Evolutionary conservation across 2,329 filamentous ascomycete genomes (phyloP).

Genomic region (Phaeoacremonium minimum): DNA sequence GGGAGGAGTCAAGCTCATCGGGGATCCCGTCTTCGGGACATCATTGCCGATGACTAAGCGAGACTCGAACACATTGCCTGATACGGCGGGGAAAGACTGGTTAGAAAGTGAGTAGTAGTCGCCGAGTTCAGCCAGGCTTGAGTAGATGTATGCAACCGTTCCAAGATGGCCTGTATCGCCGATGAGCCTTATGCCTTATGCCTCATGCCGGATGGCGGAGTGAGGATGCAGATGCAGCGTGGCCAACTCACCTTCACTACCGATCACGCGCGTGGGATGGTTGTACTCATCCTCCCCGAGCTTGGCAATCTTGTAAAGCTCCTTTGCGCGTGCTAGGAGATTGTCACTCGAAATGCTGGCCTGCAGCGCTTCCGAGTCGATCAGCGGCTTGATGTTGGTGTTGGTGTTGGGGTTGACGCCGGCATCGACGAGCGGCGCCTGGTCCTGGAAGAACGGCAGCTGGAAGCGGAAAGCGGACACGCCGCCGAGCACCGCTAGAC

Average conservation of each 20-base stretch:
- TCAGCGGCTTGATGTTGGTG: conserved; percentile 29
- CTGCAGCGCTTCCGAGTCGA: conserved; percentile 54
- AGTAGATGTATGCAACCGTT: conserved; percentile 60
- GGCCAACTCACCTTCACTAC: conserved; percentile 48
- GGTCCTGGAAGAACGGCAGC: conserved; percentile 15
- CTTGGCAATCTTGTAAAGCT: conserved; percentile 60
- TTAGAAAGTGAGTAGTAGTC: conserved; percentile 60
- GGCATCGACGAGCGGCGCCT: conserved; percentile 10
- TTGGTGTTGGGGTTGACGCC: too few species aligned
- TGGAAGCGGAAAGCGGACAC: conserved; percentile 17
- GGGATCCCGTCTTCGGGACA: conserved; percentile 42
- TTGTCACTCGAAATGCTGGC: conserved; percentile 48
- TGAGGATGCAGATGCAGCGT: background rate
- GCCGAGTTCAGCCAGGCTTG: conserved; percentile 47
- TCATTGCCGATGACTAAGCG: conserved; percentile 51
- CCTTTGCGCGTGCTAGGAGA: conserved; percentile 54
- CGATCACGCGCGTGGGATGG: conserved; percentile 68
- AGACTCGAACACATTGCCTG: conserved; percentile 55
- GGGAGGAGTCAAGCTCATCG: conserved; percentile 65
- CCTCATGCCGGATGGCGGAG: too few species aligned
- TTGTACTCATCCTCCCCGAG: conserved; percentile 55
- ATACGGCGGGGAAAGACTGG: conserved; percentile 60
- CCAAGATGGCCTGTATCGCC: conserved; percentile 51
- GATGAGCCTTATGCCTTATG: too few species aligned
- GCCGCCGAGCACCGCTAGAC: conserved; percentile 9